Evolutionary conservation across 768 basidiomycete genomes (phyloP).

Genomic region (Dioszegia hungarica): DNA sequence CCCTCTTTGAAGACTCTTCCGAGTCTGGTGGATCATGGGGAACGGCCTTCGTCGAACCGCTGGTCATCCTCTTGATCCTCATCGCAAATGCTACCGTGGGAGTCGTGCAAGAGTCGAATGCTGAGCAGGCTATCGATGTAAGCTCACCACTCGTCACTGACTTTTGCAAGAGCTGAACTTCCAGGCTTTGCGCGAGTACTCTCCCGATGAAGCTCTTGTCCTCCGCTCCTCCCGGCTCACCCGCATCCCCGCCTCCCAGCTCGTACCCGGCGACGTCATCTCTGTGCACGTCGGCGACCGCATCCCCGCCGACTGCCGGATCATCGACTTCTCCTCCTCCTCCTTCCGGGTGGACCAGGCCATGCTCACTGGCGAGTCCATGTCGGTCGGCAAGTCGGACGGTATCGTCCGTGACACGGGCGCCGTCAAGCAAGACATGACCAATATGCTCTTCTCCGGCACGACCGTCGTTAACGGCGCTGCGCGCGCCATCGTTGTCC

Average conservation of each 20-base stretch:
- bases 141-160: conserved; percentile 48
- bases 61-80: conserved; percentile 91
- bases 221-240: conserved; percentile 65
- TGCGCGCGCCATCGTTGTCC: conserved; percentile 78
- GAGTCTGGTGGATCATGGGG: conserved; percentile 58
- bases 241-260: conserved; percentile 76
- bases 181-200: conserved; percentile 92
- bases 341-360: conserved; percentile 95
- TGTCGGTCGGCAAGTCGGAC: conserved; percentile 75
- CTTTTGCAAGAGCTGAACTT: neutral
- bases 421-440: conserved; percentile 98
- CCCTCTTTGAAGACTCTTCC: conserved; percentile 73
- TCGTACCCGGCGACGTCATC: conserved; percentile 93
- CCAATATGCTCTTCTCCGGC: conserved; percentile 91
- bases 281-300: conserved; percentile 89
- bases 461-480: conserved; percentile 94
- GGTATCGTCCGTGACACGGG: conserved; percentile 63
- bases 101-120: conserved; percentile 92
- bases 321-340: conserved; percentile 83
- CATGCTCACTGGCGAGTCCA: conserved; percentile 90
- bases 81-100: conserved; percentile 96
- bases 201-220: conserved; percentile 92
- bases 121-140: conserved; percentile 95
- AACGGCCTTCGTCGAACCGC: conserved; percentile 89
- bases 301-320: conserved; percentile 87